A percentile compares a stretch with the other conserved stretches of the same genome.
phyloP scores from a whole-genome alignment of 192 early-diverging fungal species.

The Borealophlyctis nickersoniae region DNA sequence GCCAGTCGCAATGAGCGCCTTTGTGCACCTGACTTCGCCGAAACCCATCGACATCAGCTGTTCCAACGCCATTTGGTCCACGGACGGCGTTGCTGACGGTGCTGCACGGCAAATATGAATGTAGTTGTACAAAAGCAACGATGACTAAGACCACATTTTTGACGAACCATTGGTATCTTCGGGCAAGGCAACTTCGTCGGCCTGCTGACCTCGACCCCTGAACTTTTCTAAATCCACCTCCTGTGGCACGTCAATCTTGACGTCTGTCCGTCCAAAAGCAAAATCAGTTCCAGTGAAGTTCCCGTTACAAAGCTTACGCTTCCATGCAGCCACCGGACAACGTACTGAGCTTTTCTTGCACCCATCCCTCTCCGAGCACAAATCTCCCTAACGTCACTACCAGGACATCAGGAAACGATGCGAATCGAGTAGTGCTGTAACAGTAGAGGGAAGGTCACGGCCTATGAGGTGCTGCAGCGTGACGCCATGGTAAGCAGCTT shows the following conservation, averaged over 20 bases:
- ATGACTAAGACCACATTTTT: not conserved
- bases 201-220: constrained; percentile 57
- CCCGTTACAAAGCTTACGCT: too few species aligned
- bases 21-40: constrained; percentile 75
- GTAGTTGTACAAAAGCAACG: constrained; percentile 10
- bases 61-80: constrained; percentile 69
- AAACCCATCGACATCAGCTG: constrained; percentile 93
- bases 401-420: constrained; percentile 78
- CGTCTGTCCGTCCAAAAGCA: constrained; percentile 25
- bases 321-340: too few species aligned
- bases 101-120: not conserved
- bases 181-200: constrained; percentile 71
- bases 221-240: constrained; percentile 65
- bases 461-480: not conserved
- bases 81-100: constrained; percentile 37
- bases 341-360: constrained; percentile 51
- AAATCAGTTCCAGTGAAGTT: not conserved
- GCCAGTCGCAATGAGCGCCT: constrained; percentile 78
- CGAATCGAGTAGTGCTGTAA: constrained; percentile 32
- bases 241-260: constrained; percentile 36
- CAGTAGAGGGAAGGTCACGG: not conserved
- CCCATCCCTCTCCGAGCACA: constrained; percentile 43
- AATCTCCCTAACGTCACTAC: constrained; percentile 58
- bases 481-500: not conserved
- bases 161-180: constrained; percentile 55